Base-by-base conservation (phyloP, 257 asterid species). In the Solanum neorickii region DNA sequence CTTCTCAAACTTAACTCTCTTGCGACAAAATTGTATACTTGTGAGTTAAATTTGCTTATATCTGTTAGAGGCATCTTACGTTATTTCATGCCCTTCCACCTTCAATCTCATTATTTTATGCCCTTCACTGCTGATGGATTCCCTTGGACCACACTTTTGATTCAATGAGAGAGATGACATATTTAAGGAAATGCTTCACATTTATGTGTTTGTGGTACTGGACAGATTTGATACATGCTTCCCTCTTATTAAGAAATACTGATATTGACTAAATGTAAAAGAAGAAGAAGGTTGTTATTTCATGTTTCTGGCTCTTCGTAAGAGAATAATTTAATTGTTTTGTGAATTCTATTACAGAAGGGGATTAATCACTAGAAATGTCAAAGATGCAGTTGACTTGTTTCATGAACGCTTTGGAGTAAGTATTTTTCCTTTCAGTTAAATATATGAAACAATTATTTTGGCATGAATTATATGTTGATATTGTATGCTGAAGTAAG, bases 401-500 rank as follows among this genome's bases (percentile, higher is more conserved):
- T 97, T 97, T 91, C 99, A 97, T 85, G 76, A 11, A 69, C 95
- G 96, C n/a, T 97, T 97, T 92, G 98, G 98, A 92, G 99, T 95
- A 92, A 93, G 96, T 89, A 83, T 77, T 74, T 85, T 62, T 62
- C 82, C 49, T 16, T 68, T 87, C 68, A 35, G 7, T 18, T 83
- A n/a, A 33, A 69, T 42, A 49, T 33, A 15, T 47, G 12, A 35
- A 52, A 72, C 41, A n/a, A 37, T 74, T 82, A 13, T 49, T 49
- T 20, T 82, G 69, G 4, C 69, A 10, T 18, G 69, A 82, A 12
- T 80, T 47, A 15, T 29, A 29, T 82, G 44, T 82, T 82, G 29
- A 82, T 0, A 49, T 20, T 46, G 66, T 78, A 5, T 27, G 84
- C 66, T 78, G 84, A 78, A 78, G 66, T 49, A 1, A 16, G 85